phyloP scores from a whole-genome alignment of 331 rosid genomes.

The Pyracantha coccinea region DNA sequence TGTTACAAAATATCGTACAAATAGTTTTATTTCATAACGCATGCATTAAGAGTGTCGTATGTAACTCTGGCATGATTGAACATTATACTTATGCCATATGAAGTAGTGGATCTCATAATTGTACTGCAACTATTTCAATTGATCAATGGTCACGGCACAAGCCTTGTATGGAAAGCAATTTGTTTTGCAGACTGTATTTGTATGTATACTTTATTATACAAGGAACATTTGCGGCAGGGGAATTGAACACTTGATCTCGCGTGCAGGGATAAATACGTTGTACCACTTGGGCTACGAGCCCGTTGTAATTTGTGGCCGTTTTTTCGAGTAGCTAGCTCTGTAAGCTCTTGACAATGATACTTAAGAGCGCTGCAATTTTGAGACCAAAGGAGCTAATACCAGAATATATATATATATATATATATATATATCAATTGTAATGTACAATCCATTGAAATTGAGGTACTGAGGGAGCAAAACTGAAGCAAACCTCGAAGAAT shows the following conservation, averaged over 20 bases:
- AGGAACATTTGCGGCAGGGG: background rate
- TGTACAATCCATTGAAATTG: too few relatives aligned
- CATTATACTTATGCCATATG: background rate
- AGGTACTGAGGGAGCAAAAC: slow-evolving; percentile 11
- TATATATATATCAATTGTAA: too few relatives aligned
- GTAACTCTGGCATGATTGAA: background rate
- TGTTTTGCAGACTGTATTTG: background rate
- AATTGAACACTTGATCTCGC: background rate
- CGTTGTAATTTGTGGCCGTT: background rate
- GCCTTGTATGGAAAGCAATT: background rate
- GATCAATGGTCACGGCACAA: background rate
- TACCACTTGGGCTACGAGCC: background rate
- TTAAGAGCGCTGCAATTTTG: too few relatives aligned
- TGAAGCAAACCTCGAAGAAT: slow-evolving; percentile 25
- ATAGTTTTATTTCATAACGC: background rate
- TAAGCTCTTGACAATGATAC: too few relatives aligned
- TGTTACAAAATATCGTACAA: background rate
- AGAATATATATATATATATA: too few relatives aligned
- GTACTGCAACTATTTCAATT: background rate
- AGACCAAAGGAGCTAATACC: too few relatives aligned
- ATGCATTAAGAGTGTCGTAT: background rate
- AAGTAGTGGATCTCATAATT: background rate
- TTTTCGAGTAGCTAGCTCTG: background rate
- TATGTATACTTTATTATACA: background rate
- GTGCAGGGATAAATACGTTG: background rate